Percentiles rank a stretch among this genome's conserved stretches.
phyloP scores from a whole-genome alignment of 2,329 filamentous ascomycete species.

The Fusarium piperis region DNA sequence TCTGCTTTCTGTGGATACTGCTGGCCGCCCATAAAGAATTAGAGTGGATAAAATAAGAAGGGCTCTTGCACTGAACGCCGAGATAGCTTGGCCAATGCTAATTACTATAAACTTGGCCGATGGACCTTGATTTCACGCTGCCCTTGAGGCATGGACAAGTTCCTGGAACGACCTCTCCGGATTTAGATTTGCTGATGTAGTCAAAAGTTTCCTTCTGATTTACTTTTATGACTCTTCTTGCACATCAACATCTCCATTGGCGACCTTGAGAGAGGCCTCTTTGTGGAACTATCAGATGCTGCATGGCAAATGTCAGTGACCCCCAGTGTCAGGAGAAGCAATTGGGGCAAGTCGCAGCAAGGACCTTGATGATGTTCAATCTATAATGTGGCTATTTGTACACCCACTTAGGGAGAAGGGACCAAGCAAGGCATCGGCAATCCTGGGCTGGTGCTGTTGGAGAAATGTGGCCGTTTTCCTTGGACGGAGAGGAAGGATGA shows the following conservation, averaged over 20 bases:
- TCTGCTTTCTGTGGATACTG: neutral
- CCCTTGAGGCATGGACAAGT: neutral
- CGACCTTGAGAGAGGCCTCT: neutral
- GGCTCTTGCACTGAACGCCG: neutral
- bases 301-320: neutral
- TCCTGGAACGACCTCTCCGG: neutral
- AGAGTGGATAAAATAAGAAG: neutral
- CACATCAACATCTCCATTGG: neutral
- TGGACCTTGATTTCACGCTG: neutral
- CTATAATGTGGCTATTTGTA: neutral
- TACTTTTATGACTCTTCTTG: neutral
- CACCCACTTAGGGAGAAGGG: neutral
- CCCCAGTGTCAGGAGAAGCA: neutral
- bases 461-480: neutral
- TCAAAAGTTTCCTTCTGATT: neutral
- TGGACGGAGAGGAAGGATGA: neutral
- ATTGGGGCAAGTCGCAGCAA: neutral
- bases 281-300: neutral
- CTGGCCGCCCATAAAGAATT: neutral
- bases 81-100: neutral
- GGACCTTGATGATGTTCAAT: neutral
- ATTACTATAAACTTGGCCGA: too few species aligned
- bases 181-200: neutral
- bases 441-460: neutral
- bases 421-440: neutral